Evolutionary conservation across 2,329 filamentous ascomycete genomes (phyloP), one percentile per base, ranked within the genome.

Genomic region (Orbilia javanica): DNA sequence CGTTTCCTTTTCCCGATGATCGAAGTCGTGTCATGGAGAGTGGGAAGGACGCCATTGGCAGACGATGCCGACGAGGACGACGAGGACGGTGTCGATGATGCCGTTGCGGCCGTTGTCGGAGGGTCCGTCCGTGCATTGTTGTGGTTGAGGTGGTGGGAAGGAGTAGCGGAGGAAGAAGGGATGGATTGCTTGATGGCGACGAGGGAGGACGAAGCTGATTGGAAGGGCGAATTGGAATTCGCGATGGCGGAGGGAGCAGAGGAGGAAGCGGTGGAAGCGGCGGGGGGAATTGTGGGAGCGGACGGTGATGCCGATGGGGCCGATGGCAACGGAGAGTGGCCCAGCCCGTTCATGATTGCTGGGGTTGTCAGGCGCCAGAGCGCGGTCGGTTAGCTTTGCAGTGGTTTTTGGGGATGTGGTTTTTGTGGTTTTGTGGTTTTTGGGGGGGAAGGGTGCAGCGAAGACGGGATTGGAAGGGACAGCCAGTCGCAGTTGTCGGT

Each of bases 281-380:
- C 66, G 57, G 67, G 55, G 71, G 55, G 44, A 5, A 50, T 42
- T 29, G 53, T 34, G 34, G 70, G 22, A 27, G 70, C 42, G n/a
- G 62, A 44, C 34, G 70, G 29, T 22, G 62, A 31, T 27, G 70
- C n/a, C 39, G 70, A 60, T 4, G 69, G 34, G 2, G 64, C 46
- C 18, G 50, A 22, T 13, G 71, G 57, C n/a, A 10, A 44, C 42
- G 74, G 74, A 39, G 52, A 3, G 13, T 31, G 39, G 20, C 67
- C 67, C 44, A 78, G 71, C 31, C 74, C 74, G 63, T 78, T 78
- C 74, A 78, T 78, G 44, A 78, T 78, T 48, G 67, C 67, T 72
- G 67, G 27, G 34, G 46, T 36, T 15, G 62, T 42, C 70, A 39
- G 44, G 63, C 70, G 70, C 70, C 62, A 50, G 57, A 52, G 44